phyloP scores from a whole-genome alignment of 768 basidiomycete genomes.

The Tricholoma flavovirens region DNA sequence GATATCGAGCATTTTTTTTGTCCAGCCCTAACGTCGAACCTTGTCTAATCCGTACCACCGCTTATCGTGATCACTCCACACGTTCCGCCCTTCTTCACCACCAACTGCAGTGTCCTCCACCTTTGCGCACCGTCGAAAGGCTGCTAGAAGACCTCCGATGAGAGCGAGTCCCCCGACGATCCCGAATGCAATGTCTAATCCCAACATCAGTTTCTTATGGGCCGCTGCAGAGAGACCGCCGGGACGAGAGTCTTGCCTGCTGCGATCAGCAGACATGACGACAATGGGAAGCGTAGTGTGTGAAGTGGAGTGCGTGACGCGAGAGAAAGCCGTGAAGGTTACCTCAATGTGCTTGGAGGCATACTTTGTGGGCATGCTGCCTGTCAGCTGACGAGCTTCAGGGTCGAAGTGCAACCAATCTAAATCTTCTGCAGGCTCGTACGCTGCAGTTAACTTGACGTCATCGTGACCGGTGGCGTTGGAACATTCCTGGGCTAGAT shows the following conservation, averaged over 20 bases:
- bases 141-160: slow-evolving; percentile 49
- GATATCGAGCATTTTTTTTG: slow-evolving; percentile 16
- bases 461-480: slow-evolving; percentile 41
- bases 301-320: slow-evolving; percentile 62
- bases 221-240: slow-evolving; percentile 34
- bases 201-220: slow-evolving; percentile 48
- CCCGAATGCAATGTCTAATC: slow-evolving; percentile 57
- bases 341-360: slow-evolving; percentile 36
- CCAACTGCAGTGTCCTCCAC: slow-evolving; percentile 57
- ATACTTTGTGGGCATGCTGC: slow-evolving; percentile 48
- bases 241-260: slow-evolving; percentile 31
- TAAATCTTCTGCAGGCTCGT: slow-evolving; percentile 43
- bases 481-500: slow-evolving; percentile 51
- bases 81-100: slow-evolving; percentile 52
- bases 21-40: slow-evolving; percentile 13
- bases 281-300: slow-evolving; percentile 54
- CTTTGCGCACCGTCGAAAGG: slow-evolving; percentile 48
- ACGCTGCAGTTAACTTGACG: slow-evolving; percentile 49
- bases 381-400: slow-evolving; percentile 39
- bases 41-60: slow-evolving; percentile 60
- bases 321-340: slow-evolving; percentile 66
- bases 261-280: slow-evolving; percentile 33
- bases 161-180: slow-evolving; percentile 52
- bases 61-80: slow-evolving; percentile 60
- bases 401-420: slow-evolving; percentile 52